Evolutionary conservation across 2,329 filamentous ascomycete genomes (phyloP).

Genomic region (Neofusicoccum parvum): DNA sequence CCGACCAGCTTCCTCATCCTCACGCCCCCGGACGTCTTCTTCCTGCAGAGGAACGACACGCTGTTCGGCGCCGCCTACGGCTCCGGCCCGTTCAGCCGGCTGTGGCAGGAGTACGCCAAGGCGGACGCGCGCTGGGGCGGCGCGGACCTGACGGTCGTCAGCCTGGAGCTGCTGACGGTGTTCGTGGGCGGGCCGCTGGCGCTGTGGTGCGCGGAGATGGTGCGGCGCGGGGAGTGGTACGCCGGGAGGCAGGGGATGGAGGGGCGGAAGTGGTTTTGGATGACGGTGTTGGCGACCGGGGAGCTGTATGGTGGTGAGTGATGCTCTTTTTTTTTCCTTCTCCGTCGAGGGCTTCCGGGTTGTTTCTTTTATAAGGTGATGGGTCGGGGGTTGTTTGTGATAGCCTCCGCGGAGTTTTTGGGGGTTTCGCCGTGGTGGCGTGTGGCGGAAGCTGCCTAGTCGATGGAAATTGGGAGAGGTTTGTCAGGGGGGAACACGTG

Average conservation of each 20-base stretch:
- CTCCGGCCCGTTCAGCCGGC: slow-evolving; percentile 51
- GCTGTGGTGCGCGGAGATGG: slow-evolving; percentile 57
- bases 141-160: slow-evolving; percentile 61
- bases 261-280: slow-evolving; percentile 52
- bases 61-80: slow-evolving; percentile 64
- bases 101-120: slow-evolving; percentile 69
- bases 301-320: slow-evolving; percentile 62
- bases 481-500: not conserved
- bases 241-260: slow-evolving; percentile 35
- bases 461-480: not conserved
- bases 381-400: not conserved
- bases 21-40: slow-evolving; percentile 53
- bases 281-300: slow-evolving; percentile 60
- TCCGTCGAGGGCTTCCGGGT: not conserved
- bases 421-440: not conserved
- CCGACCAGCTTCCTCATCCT: slow-evolving; percentile 34
- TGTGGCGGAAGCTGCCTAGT: not conserved
- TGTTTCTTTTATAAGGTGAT: not conserved
- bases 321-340: not conserved
- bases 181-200: slow-evolving; percentile 61
- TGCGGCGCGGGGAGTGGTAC: slow-evolving; percentile 41
- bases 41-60: slow-evolving; percentile 56
- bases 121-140: slow-evolving; percentile 64
- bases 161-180: slow-evolving; percentile 63
- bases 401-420: not conserved